phyloP scores from a whole-genome alignment of 345 rosid genomes.

The Isatis tinctoria region DNA sequence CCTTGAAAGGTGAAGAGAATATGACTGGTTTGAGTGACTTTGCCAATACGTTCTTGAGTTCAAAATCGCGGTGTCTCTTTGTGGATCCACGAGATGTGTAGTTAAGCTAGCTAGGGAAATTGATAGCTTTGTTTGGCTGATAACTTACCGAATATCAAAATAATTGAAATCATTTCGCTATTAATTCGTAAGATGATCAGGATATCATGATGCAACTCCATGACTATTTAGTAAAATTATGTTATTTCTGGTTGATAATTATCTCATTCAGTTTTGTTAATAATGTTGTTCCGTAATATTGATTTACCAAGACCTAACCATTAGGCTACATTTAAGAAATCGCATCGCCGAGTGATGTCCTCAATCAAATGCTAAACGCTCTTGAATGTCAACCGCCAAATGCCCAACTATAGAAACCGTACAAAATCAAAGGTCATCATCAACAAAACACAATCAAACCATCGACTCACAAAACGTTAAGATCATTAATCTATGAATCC shows the following conservation, averaged over 20 bases:
- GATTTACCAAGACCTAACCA: not conserved
- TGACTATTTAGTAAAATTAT: not conserved
- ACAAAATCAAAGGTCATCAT: slow-evolving; percentile 10
- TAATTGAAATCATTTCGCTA: not conserved
- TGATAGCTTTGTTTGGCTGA: not conserved
- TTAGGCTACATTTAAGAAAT: not conserved
- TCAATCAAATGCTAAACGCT: not conserved
- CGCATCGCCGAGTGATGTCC: not conserved
- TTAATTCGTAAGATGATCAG: not conserved
- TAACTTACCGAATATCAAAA: not conserved
- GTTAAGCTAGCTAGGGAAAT: not conserved
- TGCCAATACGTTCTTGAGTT: slow-evolving; percentile 21
- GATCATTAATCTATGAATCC: not conserved
- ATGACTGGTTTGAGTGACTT: slow-evolving; percentile 24
- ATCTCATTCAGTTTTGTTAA: not conserved
- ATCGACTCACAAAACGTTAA: slow-evolving; percentile 10
- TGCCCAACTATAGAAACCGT: not conserved
- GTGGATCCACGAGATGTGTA: slow-evolving; percentile 87
- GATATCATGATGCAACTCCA: not conserved
- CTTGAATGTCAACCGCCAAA: slow-evolving; percentile 16
- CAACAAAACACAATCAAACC: not conserved
- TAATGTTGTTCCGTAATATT: not conserved
- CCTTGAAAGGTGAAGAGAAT: slow-evolving; percentile 40
- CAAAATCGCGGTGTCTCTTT: slow-evolving; percentile 42
- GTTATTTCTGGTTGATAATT: not conserved